phyloP scores from a whole-genome alignment of 495 filamentous ascomycete genomes.

The Cenococcum geophilum region DNA sequence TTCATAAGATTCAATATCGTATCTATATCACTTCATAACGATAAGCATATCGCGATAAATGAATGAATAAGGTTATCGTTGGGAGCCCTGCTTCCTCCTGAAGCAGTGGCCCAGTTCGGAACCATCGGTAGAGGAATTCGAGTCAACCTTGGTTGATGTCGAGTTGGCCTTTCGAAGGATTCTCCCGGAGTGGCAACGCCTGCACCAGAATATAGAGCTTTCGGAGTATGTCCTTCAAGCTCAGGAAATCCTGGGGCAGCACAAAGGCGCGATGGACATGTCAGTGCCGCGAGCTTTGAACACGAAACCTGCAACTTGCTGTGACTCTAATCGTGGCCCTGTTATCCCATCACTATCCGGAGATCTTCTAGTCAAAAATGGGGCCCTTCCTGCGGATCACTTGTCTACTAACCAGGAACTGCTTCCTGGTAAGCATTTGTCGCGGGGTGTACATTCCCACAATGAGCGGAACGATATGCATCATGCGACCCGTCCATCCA shows the following conservation, averaged over 20 bases:
- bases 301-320: not conserved
- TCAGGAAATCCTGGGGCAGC: constrained; percentile 37
- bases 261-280: constrained; percentile 6
- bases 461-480: not conserved
- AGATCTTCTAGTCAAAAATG: constrained; percentile 1
- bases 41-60: no score
- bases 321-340: not conserved
- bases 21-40: no score
- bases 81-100: no score
- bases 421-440: not conserved
- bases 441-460: not conserved
- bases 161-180: constrained; percentile 38
- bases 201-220: constrained; percentile 44
- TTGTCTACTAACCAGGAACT: constrained; percentile 1
- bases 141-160: constrained; percentile 7
- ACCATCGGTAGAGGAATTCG: not conserved
- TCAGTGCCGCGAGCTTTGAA: not conserved
- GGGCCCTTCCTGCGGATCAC: constrained; percentile 4
- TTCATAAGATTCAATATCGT: no score
- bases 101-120: constrained; percentile 14
- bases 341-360: constrained; percentile 2
- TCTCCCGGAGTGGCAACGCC: constrained; percentile 45
- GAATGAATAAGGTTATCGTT: no score
- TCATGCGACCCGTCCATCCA: constrained; percentile 1
- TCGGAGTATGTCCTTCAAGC: constrained; percentile 40